A percentile compares a stretch with the other conserved stretches of the same genome.
phyloP scores from a whole-genome alignment of 2,329 filamentous ascomycete species.

The Alternaria sp. region DNA sequence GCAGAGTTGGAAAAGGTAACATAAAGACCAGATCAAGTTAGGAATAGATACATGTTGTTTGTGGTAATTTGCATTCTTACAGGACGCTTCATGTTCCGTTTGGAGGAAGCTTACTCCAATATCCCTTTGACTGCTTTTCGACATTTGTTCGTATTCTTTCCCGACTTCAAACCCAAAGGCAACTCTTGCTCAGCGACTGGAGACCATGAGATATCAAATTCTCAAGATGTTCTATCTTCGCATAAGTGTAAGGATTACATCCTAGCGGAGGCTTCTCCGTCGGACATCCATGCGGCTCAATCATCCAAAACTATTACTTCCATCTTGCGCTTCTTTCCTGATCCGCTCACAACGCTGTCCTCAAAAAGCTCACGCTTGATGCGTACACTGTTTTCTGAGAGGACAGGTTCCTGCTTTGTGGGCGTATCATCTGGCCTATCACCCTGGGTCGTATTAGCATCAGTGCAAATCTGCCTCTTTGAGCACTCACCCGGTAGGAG shows the following conservation, averaged over 20 bases:
- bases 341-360: not conserved
- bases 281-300: not conserved
- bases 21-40: not conserved
- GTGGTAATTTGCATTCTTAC: fast-evolving
- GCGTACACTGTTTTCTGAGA: too few relatives aligned
- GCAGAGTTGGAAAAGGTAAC: not conserved
- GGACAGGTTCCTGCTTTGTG: not conserved
- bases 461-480: too few relatives aligned
- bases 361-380: not conserved
- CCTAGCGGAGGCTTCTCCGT: not conserved
- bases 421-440: too few relatives aligned
- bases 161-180: too few relatives aligned
- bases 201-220: not conserved
- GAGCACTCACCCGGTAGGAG: too few relatives aligned
- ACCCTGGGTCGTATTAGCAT: too few relatives aligned
- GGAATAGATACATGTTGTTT: not conserved
- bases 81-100: too few relatives aligned
- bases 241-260: not conserved
- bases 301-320: constrained; percentile 16
- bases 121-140: not conserved
- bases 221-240: not conserved
- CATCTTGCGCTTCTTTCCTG: constrained; percentile 5
- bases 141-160: not conserved
- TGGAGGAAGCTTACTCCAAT: too few relatives aligned
- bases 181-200: not conserved